Evolutionary conservation across 495 filamentous ascomycete species (phyloP).

Genomic region (Rhypophila decipiens): DNA sequence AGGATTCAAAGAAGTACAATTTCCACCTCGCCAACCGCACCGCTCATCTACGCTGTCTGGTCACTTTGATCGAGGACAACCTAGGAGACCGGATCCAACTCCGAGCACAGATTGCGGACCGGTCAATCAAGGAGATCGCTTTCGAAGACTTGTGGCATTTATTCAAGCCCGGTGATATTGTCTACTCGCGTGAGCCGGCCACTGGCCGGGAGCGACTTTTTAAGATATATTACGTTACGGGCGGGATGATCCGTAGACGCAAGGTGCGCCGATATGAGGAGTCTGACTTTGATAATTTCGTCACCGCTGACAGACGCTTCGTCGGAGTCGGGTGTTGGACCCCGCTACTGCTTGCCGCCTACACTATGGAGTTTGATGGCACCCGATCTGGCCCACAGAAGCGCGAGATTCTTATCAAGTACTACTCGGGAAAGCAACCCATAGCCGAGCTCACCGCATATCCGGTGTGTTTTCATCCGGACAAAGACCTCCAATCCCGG

Average conservation of each 20-base stretch:
- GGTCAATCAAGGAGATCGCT: slow-evolving; percentile 6
- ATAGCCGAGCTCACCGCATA: slow-evolving; percentile 27
- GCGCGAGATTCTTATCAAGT: slow-evolving; percentile 15
- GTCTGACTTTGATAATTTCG: too few species aligned
- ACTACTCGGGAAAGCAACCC: slow-evolving; percentile 27
- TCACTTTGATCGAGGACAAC: slow-evolving; percentile 10
- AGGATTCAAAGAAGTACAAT: too few species aligned
- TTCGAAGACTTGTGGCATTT: slow-evolving; percentile 37
- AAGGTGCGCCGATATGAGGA: not conserved
- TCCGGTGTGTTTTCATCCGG: slow-evolving; percentile 23
- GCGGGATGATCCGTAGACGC: slow-evolving; percentile 15
- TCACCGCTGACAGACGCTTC: not conserved
- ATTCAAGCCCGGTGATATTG: slow-evolving; percentile 27
- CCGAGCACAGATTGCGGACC: slow-evolving; percentile 1
- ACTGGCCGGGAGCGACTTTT: slow-evolving; percentile 16
- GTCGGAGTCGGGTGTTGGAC: slow-evolving; percentile 14
- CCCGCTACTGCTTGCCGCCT: slow-evolving; percentile 21
- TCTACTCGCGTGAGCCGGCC: slow-evolving; percentile 12
- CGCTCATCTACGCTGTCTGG: slow-evolving; percentile 9
- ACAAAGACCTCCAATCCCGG: slow-evolving; percentile 7
- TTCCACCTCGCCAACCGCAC: too few species aligned
- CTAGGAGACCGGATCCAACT: slow-evolving; percentile 5
- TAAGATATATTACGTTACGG: slow-evolving; percentile 19
- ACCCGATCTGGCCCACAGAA: slow-evolving; percentile 27
- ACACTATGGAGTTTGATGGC: slow-evolving; percentile 32